Conservation (phyloP, 2,329 filamentous ascomycete genomes). For the Calonectria ilicicola region DNA sequence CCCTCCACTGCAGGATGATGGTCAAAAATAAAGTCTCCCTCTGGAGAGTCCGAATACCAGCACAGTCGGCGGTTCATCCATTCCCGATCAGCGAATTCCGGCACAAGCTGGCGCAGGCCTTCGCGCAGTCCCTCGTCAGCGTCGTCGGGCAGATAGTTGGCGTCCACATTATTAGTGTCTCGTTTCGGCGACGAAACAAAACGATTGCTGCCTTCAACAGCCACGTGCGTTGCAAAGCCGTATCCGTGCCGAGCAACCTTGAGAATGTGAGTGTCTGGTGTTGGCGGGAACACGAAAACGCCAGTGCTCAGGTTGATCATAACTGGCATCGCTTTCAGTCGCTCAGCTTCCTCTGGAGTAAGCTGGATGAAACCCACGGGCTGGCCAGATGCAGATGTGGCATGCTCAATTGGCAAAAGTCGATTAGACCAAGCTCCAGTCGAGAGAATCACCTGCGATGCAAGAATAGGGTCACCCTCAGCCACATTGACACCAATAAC, state of each 20-base stretch:
- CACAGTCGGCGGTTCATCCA: conserved; percentile 67
- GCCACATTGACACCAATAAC: conserved; percentile 43
- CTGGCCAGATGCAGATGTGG: conserved; percentile 74
- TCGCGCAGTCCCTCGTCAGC: conserved; percentile 64
- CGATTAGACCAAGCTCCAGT: conserved; percentile 75
- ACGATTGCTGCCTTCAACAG: conserved; percentile 30
- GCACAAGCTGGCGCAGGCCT: conserved; percentile 65
- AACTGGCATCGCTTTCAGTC: conserved; percentile 67
- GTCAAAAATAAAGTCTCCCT: conserved; percentile 72
- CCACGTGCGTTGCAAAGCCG: conserved; percentile 59
- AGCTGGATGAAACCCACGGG: conserved; percentile 74
- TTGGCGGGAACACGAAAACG: conserved; percentile 67
- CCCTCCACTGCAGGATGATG: conserved; percentile 63
- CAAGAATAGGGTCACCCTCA: conserved; percentile 58
- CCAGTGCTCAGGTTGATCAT: conserved; percentile 66
- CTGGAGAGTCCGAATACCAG: conserved; percentile 75
- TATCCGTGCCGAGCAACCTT: conserved; percentile 73
- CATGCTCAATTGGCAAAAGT: conserved; percentile 69
- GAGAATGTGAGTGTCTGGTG: conserved; percentile 59
- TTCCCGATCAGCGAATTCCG: conserved; percentile 62
- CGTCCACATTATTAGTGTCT: conserved; percentile 50
- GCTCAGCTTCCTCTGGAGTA: conserved; percentile 66
- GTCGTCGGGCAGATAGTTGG: conserved; percentile 61
- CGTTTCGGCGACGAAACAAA: conserved; percentile 49
- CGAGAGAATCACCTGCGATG: conserved; percentile 72